Conservation (phyloP, 2,329 filamentous ascomycete species). For the Colletotrichum liaoningense region DNA sequence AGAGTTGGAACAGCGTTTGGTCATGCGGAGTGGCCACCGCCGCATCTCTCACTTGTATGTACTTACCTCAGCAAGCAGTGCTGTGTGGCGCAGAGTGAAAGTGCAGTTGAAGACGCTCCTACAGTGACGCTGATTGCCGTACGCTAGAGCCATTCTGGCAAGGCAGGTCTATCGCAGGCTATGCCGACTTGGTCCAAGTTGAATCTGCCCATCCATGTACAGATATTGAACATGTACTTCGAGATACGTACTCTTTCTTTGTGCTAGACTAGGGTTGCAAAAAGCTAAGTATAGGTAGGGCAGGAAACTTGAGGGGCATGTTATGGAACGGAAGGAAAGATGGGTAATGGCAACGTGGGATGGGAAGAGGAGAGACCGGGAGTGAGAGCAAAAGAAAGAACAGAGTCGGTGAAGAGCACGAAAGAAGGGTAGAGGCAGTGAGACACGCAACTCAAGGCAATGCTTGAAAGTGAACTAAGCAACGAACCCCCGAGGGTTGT, state of each 20-base stretch:
- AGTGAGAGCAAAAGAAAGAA: not conserved
- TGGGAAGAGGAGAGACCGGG: not conserved
- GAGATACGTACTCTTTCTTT: not conserved
- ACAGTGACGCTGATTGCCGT: slow-evolving; percentile 3
- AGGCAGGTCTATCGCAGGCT: not conserved
- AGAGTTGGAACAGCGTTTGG: not conserved
- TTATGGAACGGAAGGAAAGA: not conserved
- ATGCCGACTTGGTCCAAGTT: not conserved
- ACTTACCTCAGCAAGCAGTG: not conserved
- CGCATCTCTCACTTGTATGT: not conserved
- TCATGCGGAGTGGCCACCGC: not conserved
- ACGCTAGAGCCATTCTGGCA: slow-evolving; percentile 1
- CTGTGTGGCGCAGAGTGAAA: not conserved
- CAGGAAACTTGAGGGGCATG: not conserved
- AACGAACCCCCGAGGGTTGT: not conserved
- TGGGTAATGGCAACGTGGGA: not conserved
- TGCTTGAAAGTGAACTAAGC: not conserved
- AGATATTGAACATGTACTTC: not conserved
- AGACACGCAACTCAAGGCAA: not conserved
- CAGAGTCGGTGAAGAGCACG: not conserved
- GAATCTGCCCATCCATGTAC: not conserved
- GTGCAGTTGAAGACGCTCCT: not conserved
- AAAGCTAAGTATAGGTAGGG: not conserved
- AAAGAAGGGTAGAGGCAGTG: not conserved
- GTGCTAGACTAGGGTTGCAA: not conserved